Evolutionary conservation across 208 protist genomes (phyloP), one percentile per base, ranked within the genome.

Genomic region (Tritrichomonas musculus): DNA sequence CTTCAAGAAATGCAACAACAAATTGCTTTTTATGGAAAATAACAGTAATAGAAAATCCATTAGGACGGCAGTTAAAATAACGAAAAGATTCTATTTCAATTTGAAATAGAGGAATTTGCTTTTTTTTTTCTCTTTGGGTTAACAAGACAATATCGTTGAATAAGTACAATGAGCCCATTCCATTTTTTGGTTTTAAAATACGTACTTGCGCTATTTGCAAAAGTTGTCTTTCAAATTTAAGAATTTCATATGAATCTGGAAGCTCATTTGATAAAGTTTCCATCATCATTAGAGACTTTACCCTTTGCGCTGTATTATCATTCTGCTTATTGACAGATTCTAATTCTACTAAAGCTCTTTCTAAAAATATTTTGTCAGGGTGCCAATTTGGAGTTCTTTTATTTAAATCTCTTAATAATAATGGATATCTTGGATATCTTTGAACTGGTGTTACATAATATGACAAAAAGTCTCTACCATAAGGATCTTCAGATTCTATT

Each of bases 361-460:
- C 41, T 44, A 88, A 53, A 20, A 53, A 88, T 20, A 33, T 13
- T 49, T 88, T 88, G 3, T 88, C 77, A 20, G 77, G 77, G 36
- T 88, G 77, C n/a, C 33, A 88, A 47, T 49, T 57, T 53, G 77
- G 77, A 33, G 77, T 88, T 3, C 47, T 55, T 36, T 88, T 88
- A 47, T 88, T 49, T 17, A 88, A 33, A 33, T 88, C 77, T 39
- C 77, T 25, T 14, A 88, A 57, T 53, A 88, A 47, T 3, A 88
- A 30, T 39, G 77, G 77, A 50, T 88, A 88, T 39, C 77, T 25
- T 39, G 77, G 77, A 88, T 88, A 88, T 57, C 77, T 25, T 49
- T 88, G 77, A 60, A 88, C 77, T 39, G 77, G 77, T n/a, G 77
- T 88, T 57, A 88, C 17, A 39, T 88, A 88, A 88, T 88, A 88